Conservation (phyloP, 306 rosid species). For the Pterocarpus santalinus region DNA sequence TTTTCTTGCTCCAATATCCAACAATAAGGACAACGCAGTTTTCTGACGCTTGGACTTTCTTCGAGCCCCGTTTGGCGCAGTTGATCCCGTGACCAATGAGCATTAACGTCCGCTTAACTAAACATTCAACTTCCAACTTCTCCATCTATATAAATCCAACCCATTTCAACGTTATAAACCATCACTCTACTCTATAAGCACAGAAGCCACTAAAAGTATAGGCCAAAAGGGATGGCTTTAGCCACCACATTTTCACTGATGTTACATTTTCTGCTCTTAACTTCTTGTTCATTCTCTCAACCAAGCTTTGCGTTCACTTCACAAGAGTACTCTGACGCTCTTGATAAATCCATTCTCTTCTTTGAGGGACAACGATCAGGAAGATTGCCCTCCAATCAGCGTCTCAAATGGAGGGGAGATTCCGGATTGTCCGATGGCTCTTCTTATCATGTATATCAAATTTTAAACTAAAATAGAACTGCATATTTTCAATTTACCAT, state of each 20-base stretch:
- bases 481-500: not conserved
- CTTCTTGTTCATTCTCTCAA: slow-evolving; percentile 43
- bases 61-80: slow-evolving; percentile 56
- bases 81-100: slow-evolving; percentile 70
- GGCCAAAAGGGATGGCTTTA: slow-evolving; percentile 45
- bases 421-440: slow-evolving; percentile 92
- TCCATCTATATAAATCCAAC: slow-evolving; percentile 47
- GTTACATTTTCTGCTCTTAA: slow-evolving; percentile 32
- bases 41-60: slow-evolving; percentile 25
- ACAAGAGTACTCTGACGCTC: slow-evolving; percentile 70
- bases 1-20: slow-evolving; percentile 28
- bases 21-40: slow-evolving; percentile 31
- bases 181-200: not conserved
- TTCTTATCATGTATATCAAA: slow-evolving; percentile 67
- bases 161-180: slow-evolving; percentile 10
- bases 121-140: slow-evolving; percentile 53
- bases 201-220: not conserved
- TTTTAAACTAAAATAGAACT: not conserved
- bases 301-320: slow-evolving; percentile 64
- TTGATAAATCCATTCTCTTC: slow-evolving; percentile 83
- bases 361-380: slow-evolving; percentile 90
- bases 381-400: slow-evolving; percentile 72
- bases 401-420: slow-evolving; percentile 73
- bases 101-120: slow-evolving; percentile 52
- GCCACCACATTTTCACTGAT: slow-evolving; percentile 38